These are phyloP conservation scores for Vitis cinerea DNA, from an alignment of 164 flowering plant genomes.

Conservation along the genomic window DNA sequence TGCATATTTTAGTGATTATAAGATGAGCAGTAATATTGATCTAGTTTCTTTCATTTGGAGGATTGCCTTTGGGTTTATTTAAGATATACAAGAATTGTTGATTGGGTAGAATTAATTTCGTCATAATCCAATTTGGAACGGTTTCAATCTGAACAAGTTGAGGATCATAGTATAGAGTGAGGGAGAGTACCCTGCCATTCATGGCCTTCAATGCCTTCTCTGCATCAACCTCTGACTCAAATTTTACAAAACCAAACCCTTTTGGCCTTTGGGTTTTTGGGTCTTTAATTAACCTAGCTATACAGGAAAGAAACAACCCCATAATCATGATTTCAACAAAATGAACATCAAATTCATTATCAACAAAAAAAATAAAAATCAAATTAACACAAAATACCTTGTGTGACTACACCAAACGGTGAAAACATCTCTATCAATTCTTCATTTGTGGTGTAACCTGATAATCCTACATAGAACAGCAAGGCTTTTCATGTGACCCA, in stretches of 20 bases:
- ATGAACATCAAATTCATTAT: background rate
- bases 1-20: too few species aligned
- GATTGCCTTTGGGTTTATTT: too few species aligned
- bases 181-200: constrained; percentile 65
- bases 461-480: constrained; percentile 41
- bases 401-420: constrained; percentile 56
- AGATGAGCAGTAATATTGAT: too few species aligned
- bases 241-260: constrained; percentile 85
- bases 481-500: background rate
- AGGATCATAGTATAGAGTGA: background rate
- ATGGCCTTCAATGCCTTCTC: constrained; percentile 62
- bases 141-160: background rate
- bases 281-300: constrained; percentile 66
- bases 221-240: constrained; percentile 54
- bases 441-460: constrained; percentile 51
- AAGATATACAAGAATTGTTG: too few species aligned
- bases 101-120: too few species aligned
- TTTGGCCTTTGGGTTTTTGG: constrained; percentile 57
- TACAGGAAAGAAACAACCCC: background rate
- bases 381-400: constrained; percentile 38
- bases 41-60: too few species aligned
- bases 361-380: background rate
- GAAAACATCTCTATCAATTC: constrained; percentile 50
- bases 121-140: too few species aligned
- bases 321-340: background rate